Evolutionary conservation across 2,329 filamentous ascomycete species (phyloP), one percentile per base, ranked within the genome.

Genomic region (Beauveria pseudobassiana): DNA sequence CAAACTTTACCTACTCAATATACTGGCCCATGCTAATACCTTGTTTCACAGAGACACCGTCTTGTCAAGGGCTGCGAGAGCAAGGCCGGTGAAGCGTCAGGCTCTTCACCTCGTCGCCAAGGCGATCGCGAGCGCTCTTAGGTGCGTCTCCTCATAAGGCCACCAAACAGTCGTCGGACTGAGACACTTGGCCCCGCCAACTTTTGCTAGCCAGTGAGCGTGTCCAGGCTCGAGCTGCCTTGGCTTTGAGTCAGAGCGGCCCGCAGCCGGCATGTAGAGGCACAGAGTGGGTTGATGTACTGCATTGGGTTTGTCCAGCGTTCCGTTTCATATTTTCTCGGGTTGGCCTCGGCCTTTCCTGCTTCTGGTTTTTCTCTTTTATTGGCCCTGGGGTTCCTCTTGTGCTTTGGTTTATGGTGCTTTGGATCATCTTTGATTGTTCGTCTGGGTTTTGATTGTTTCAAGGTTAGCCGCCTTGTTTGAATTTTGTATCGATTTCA

Each of bases 41-140:
- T 34, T 22, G 16, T 45, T 12, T 9, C 56, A 65, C 67, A 87
- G 82, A 77, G 84, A 61, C 84, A 88, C 69, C 80, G 82, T 46
- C 76, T 88, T 5, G 86, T 88, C 40, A 88, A 88, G 69, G 84
- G 85, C 3, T 88, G 86, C 66, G 85, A 75, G 59, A 68, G 62
- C 61, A 75, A 75, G 64, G 65, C 61, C 28, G 64, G 63, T 26
- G 71, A 74, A 9, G 30, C 3, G 30, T 30, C 30, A 10, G 30
- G 30, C 30, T 30, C 30, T 30, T 30, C 30, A 30, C 30, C 65
- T 34, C 57, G 63, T 26, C 67, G 69, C 20, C 65, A 67, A 57
- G 67, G 63, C 34, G 67, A 58, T 6, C 43, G 20, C 20, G 14
- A 49, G 28, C 55, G 55, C 16, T 30, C 49, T 20, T 58, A 48